Conservation (phyloP, 306 rosid species). For the Phaseolus lunatus region DNA sequence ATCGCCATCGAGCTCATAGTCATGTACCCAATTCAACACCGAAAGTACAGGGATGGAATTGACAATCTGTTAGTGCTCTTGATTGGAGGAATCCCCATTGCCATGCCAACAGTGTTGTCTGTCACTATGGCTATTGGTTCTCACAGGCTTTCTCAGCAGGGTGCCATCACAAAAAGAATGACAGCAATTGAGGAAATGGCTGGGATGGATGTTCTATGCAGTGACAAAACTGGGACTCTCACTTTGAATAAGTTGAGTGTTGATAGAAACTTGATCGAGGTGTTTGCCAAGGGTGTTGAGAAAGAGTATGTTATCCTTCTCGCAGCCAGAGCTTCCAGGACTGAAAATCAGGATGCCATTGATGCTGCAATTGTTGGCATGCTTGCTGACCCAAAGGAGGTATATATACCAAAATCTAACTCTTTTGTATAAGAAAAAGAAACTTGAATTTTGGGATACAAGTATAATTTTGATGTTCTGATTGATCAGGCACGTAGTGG, state of each 20-base stretch:
- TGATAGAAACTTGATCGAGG: slow-evolving; percentile 84
- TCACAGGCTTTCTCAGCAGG: slow-evolving; percentile 93
- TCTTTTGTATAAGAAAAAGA: too few relatives aligned
- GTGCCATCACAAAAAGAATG: slow-evolving; percentile 98
- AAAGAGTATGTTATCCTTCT: slow-evolving; percentile 80
- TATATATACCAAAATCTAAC: slow-evolving; percentile 33
- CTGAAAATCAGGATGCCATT: slow-evolving; percentile 96
- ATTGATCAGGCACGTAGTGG: slow-evolving; percentile 86
- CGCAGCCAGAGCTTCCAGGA: slow-evolving; percentile 96
- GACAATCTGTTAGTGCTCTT: slow-evolving; percentile 90
- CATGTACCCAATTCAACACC: slow-evolving; percentile 91
- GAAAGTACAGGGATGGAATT: slow-evolving; percentile 86
- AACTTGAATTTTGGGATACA: background rate
- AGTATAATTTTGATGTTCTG: slow-evolving; percentile 23
- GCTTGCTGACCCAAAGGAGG: slow-evolving; percentile 99
- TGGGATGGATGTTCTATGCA: slow-evolving; percentile 97
- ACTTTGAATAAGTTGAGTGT: slow-evolving; percentile 88
- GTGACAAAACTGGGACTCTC: slow-evolving; percentile 96
- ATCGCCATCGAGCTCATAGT: slow-evolving; percentile 74
- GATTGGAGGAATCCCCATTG: slow-evolving; percentile 97
- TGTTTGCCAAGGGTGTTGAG: slow-evolving; percentile 85
- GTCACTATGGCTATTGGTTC: slow-evolving; percentile 99
- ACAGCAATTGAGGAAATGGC: slow-evolving; percentile 99
- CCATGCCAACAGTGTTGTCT: slow-evolving; percentile 98
- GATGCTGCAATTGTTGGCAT: slow-evolving; percentile 95